A percentile compares a stretch with the other conserved stretches of the same genome.
Evolutionary conservation across 2,329 filamentous ascomycete species (phyloP).

Genomic region (Fusarium camptoceras): DNA sequence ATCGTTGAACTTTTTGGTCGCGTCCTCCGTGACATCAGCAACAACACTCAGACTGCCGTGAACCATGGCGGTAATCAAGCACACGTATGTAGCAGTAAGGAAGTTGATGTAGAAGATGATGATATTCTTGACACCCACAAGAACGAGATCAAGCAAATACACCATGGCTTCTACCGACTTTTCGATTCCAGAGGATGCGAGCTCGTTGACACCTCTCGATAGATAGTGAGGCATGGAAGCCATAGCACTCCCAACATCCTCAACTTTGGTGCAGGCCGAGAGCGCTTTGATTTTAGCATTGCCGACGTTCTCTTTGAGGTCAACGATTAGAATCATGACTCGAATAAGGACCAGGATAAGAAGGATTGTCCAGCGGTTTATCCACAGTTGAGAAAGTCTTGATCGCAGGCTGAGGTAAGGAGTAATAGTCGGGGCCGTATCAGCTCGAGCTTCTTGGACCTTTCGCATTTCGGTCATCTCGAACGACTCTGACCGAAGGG

Average conservation of each 20-base stretch:
- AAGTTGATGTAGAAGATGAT: conserved; percentile 94
- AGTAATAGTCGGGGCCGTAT: conserved; percentile 77
- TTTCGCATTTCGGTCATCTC: conserved; percentile 51
- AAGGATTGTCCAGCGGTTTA: conserved; percentile 96
- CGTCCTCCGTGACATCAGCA: conserved; percentile 63
- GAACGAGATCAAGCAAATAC: conserved; percentile 78
- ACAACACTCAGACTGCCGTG: conserved; percentile 81
- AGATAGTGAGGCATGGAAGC: conserved; percentile 98
- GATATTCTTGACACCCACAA: conserved; percentile 87
- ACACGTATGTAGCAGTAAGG: conserved; percentile 89
- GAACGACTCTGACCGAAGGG: conserved; percentile 54
- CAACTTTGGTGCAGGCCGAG: conserved; percentile 89
- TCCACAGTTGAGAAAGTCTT: conserved; percentile 93
- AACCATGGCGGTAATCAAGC: conserved; percentile 86
- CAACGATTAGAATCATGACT: conserved; percentile 79
- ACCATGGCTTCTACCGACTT: conserved; percentile 84
- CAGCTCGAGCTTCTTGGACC: conserved; percentile 54
- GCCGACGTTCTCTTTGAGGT: conserved; percentile 78
- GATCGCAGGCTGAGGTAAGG: conserved; percentile 92
- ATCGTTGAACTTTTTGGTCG: conserved; percentile 61
- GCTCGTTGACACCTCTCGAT: conserved; percentile 85
- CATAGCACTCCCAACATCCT: conserved; percentile 93
- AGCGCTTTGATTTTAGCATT: conserved; percentile 85
- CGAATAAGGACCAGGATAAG: conserved; percentile 86
- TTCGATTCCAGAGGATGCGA: conserved; percentile 84